These are phyloP conservation scores for Aethionema arabicum DNA, from an alignment of 345 rosid genomes.

Conservation along the genomic window DNA sequence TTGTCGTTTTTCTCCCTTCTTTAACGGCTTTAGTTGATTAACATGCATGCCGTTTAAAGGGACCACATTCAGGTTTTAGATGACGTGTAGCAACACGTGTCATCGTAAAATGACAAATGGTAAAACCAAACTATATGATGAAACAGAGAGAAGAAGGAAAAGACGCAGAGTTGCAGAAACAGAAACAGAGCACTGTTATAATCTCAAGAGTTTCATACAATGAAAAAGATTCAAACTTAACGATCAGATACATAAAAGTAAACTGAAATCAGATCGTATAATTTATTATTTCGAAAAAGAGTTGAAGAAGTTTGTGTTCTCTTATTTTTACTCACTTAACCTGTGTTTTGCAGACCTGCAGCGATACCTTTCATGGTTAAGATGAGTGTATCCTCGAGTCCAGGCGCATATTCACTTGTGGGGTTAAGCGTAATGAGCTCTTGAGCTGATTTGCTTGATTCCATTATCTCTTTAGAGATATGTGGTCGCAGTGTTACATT, in stretches of 20 bases:
- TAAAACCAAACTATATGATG: not conserved
- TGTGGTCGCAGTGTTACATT: constrained; percentile 73
- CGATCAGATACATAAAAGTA: constrained; percentile 39
- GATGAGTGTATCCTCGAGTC: constrained; percentile 96
- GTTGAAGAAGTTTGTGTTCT: not conserved
- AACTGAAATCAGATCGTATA: constrained; percentile 36
- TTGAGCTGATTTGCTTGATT: constrained; percentile 65
- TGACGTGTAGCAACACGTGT: constrained; percentile 17
- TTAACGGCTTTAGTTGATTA: constrained; percentile 29
- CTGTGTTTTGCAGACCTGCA: constrained; percentile 94
- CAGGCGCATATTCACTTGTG: constrained; percentile 81
- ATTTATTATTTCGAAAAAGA: constrained; percentile 24
- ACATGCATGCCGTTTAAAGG: constrained; percentile 32
- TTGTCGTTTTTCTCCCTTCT: constrained; percentile 32
- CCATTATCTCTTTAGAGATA: constrained; percentile 74
- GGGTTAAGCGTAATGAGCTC: constrained; percentile 84
- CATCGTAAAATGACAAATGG: constrained; percentile 7
- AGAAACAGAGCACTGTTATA: constrained; percentile 29
- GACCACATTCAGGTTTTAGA: constrained; percentile 30
- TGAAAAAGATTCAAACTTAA: constrained; percentile 10
- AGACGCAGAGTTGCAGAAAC: constrained; percentile 29
- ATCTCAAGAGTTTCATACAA: constrained; percentile 22
- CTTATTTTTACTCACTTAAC: constrained; percentile 44
- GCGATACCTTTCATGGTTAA: constrained; percentile 99
- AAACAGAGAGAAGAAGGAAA: constrained; percentile 13